A percentile compares a stretch with the other conserved stretches of the same genome.
These are phyloP conservation scores for Entelexis paramagnoliae DNA, from an alignment of 1,139 yeast species.

Conservation along the genomic window DNA sequence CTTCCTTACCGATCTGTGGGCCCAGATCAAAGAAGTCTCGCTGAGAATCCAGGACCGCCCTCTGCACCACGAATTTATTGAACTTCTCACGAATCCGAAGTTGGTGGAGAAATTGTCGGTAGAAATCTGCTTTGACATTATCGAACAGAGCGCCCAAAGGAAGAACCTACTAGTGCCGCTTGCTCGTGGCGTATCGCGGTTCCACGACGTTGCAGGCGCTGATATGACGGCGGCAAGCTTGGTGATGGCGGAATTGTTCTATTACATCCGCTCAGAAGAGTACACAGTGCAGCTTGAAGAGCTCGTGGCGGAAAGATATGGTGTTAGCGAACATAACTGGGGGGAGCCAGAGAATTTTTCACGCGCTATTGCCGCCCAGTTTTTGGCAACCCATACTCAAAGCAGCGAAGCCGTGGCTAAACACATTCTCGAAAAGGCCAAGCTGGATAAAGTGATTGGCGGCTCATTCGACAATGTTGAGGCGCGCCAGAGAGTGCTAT, in stretches of 20 bases:
- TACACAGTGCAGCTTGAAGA: conserved; percentile 53
- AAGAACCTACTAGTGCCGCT: conserved; percentile 58
- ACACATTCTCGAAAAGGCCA: conserved; percentile 44
- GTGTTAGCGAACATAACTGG: conserved; percentile 44
- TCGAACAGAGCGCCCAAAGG: conserved; percentile 47
- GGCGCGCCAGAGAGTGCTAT: conserved; percentile 53
- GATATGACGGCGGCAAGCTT: conserved; percentile 33
- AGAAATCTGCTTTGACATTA: conserved; percentile 25
- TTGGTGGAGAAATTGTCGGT: conserved; percentile 1
- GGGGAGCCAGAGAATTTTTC: conserved; percentile 53
- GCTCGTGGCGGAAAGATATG: conserved; percentile 22
- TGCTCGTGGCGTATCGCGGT: conserved; percentile 26
- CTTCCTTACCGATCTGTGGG: conserved; percentile 9
- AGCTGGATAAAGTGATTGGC: conserved; percentile 38
- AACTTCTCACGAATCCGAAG: conserved; percentile 34
- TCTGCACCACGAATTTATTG: conserved; percentile 49
- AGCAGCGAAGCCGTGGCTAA: conserved; percentile 40
- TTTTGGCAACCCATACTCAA: conserved; percentile 27
- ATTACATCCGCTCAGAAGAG: conserved; percentile 45
- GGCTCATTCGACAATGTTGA: conserved; percentile 35
- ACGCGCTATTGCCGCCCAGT: conserved; percentile 35
- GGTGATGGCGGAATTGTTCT: conserved; percentile 41
- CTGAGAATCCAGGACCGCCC: conserved; percentile 55
- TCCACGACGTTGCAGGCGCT: conserved; percentile 16
- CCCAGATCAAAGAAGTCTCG: conserved; percentile 43